Conservation (phyloP, 306 rosid genomes). For the Castanea mollissima region DNA sequence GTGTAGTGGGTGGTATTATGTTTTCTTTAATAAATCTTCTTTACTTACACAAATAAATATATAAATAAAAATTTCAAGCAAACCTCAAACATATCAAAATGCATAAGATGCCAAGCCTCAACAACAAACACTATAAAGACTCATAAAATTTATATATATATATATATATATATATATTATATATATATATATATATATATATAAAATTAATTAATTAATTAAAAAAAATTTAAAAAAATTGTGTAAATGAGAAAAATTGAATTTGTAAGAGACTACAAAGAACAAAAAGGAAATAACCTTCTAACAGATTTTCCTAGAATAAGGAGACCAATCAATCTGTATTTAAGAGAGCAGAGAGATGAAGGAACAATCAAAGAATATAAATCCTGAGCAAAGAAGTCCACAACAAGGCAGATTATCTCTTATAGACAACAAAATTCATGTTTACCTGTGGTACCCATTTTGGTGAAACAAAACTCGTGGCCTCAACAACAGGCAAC, state of each 20-base stretch:
- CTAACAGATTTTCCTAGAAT: background rate
- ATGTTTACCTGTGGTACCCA: constrained; percentile 88
- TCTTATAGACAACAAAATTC: background rate
- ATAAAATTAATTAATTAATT: too few relatives aligned
- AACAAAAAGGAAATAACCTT: background rate
- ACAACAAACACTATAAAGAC: background rate
- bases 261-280: background rate
- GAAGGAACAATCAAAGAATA: background rate
- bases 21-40: too few relatives aligned
- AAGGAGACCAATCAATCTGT: background rate
- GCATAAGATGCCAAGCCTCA: background rate
- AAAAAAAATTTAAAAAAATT: too few relatives aligned
- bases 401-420: background rate
- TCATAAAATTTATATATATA: too few relatives aligned
- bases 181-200: too few relatives aligned
- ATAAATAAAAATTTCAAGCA: background rate
- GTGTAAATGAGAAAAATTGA: background rate
- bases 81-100: background rate
- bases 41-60: too few relatives aligned
- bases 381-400: background rate
- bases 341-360: background rate
- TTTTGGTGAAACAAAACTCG: constrained; percentile 96
- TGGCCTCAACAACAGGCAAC: constrained; percentile 76
- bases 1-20: too few relatives aligned
- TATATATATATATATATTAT: too few relatives aligned